Base-by-base conservation (phyloP, 106 monocot genomes). In the Amphibolis antarctica region DNA sequence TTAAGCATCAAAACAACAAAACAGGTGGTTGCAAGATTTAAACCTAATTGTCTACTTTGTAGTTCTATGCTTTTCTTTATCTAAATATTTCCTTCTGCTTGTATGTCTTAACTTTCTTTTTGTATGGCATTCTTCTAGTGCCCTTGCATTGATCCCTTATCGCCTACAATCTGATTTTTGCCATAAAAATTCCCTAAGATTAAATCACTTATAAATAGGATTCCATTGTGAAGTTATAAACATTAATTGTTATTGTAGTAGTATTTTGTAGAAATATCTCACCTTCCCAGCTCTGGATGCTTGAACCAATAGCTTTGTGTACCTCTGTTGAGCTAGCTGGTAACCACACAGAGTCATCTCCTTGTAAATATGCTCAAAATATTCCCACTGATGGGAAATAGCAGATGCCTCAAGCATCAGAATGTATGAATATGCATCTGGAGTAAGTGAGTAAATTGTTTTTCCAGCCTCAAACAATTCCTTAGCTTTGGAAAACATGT, bases 231-330 rank as follows among this genome's bases (percentile, higher is more conserved):
- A 4, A 48, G 12, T 48, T n/a, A 2, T 48, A 15, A 48, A 48
- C n/a, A n/a, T n/a, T n/a, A n/a, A n/a, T n/a, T n/a, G n/a, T n/a
- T n/a, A n/a, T n/a, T n/a, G n/a, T n/a, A n/a, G n/a, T n/a, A n/a
- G n/a, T n/a, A n/a, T n/a, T n/a, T n/a, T n/a, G n/a, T n/a, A n/a
- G n/a, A n/a, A n/a, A n/a, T n/a, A n/a, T n/a, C 27, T 70, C 79
- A 98, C 96, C 90, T 98, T 98, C 69, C 96, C 96, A 77, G 79
- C 74, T 74, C 60, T 77, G 24, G 90, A 85, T 69, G 90, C 96
- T 74, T 90, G 78, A 73, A 98, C 71, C 1, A 98, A 67, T 58
- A 85, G 64, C 67, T 64, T 22, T 50, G 76, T 45, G 60, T 82
- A 64, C 60, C 76, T 91, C 24, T 52, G 65, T 47, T 79, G 76